These are phyloP conservation scores for Pterocarpus santalinus DNA, from an alignment of 306 rosid genomes.

Conservation along the genomic window DNA sequence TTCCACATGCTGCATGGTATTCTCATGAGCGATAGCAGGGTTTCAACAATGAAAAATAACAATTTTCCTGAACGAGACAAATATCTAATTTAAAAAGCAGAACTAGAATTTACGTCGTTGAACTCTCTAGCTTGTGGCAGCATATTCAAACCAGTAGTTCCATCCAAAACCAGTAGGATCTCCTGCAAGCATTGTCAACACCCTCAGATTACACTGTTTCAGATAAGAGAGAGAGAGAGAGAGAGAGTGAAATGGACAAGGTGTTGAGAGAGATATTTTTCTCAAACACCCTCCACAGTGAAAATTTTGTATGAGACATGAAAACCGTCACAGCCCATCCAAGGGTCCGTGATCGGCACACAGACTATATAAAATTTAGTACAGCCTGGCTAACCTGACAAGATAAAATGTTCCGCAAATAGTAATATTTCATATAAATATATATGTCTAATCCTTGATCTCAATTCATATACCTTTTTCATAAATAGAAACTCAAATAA, in stretches of 20 bases:
- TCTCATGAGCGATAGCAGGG: conserved; percentile 16
- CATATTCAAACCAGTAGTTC: conserved; percentile 99
- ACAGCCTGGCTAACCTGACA: too few relatives aligned
- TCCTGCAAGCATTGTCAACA: conserved; percentile 66
- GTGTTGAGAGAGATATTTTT: too few relatives aligned
- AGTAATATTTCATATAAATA: too few relatives aligned
- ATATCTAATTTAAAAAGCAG: conserved; percentile 35
- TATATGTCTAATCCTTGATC: too few relatives aligned
- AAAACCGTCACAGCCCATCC: background rate
- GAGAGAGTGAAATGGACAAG: too few relatives aligned
- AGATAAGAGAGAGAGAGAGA: background rate
- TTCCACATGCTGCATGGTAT: background rate
- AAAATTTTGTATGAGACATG: background rate
- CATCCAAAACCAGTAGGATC: conserved; percentile 93
- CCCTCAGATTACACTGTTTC: background rate
- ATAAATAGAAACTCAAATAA: too few relatives aligned
- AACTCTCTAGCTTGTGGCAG: conserved; percentile 96
- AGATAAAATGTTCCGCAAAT: too few relatives aligned
- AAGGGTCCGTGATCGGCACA: too few relatives aligned
- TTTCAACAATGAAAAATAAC: conserved; percentile 36
- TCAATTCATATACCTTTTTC: too few relatives aligned
- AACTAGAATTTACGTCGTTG: conserved; percentile 74
- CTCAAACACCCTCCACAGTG: background rate
- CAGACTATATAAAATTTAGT: too few relatives aligned
- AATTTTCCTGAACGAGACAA: background rate